Evolutionary conservation across 2,329 filamentous ascomycete species (phyloP).

Genomic region (Ophiostoma novo-ulmi): DNA sequence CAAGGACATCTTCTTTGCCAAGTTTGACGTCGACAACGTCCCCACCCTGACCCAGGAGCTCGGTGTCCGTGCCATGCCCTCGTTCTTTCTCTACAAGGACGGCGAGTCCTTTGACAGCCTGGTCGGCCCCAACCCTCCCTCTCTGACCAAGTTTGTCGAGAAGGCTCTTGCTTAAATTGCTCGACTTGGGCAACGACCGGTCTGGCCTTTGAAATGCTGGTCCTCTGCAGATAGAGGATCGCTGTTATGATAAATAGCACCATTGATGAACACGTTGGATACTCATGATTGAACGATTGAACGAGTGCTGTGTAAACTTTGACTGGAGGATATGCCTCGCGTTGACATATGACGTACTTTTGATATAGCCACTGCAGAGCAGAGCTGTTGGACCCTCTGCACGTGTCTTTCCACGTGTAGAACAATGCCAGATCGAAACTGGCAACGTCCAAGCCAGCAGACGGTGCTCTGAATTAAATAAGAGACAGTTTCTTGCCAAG

Average conservation of each 20-base stretch:
- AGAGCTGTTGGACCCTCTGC: background rate
- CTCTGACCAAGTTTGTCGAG: slow-evolving; percentile 13
- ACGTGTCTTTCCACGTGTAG: too few relatives aligned
- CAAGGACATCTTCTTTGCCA: slow-evolving; percentile 66
- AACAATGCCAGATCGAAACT: too few relatives aligned
- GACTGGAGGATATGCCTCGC: background rate
- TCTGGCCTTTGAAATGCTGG: background rate
- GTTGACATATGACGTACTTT: background rate
- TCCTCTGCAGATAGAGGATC: background rate
- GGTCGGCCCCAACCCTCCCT: slow-evolving; percentile 70
- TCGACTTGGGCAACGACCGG: background rate
- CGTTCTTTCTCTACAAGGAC: slow-evolving; percentile 78
- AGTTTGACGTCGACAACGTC: slow-evolving; percentile 85
- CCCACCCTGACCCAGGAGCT: slow-evolving; percentile 70
- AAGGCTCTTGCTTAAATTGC: background rate
- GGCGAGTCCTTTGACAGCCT: slow-evolving; percentile 68
- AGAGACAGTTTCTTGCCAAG: too few relatives aligned
- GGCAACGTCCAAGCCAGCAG: too few relatives aligned
- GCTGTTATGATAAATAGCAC: slow-evolving; percentile 1
- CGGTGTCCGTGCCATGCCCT: slow-evolving; percentile 85
- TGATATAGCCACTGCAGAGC: background rate
- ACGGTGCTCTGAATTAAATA: too few relatives aligned
- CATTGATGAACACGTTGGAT: background rate
- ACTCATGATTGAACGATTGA: background rate
- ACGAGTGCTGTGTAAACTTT: background rate